Evolutionary conservation across 2,329 filamentous ascomycete species (phyloP).

Genomic region (Arachnomyces sp.): DNA sequence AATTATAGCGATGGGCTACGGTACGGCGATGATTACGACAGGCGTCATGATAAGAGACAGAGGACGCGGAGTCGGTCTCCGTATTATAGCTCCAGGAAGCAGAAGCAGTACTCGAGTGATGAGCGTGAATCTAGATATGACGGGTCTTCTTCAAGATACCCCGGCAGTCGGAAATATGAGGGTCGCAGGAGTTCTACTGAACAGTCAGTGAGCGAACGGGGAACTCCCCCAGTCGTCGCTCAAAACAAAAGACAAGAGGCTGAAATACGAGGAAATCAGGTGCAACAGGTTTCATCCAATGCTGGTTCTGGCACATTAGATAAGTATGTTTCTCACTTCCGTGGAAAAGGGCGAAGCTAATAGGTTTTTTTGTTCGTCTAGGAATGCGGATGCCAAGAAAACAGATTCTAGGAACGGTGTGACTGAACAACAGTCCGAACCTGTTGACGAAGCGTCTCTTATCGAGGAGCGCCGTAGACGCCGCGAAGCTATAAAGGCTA

Average conservation of each 20-base stretch:
- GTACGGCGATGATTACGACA: constrained; percentile 44
- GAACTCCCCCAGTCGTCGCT: constrained; percentile 51
- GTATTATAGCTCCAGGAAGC: constrained; percentile 30
- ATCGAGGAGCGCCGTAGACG: constrained; percentile 78
- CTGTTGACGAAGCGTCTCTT: constrained; percentile 71
- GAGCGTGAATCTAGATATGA: constrained; percentile 24
- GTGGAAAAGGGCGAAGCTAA: constrained; percentile 11
- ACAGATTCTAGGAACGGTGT: constrained; percentile 22
- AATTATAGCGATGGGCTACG: constrained; percentile 31
- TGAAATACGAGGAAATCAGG: constrained; percentile 59
- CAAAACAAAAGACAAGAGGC: constrained; percentile 53
- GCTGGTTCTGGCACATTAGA: constrained; percentile 26
- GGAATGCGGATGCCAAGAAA: constrained; percentile 13
- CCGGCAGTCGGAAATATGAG: constrained; percentile 2
- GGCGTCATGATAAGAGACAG: constrained; percentile 46
- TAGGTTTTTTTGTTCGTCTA: constrained; percentile 4
- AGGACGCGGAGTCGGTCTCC: constrained; percentile 48
- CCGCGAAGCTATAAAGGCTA: constrained; percentile 76
- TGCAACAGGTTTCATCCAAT: constrained; percentile 40
- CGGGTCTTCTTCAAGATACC: constrained; percentile 22
- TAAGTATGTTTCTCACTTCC: constrained; percentile 32
- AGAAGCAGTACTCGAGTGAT: constrained; percentile 30
- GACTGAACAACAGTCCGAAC: constrained; percentile 39
- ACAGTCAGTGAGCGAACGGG: constrained; percentile 57
- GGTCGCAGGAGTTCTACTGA: constrained; percentile 46